Conservation (phyloP, 257 asterid genomes). For the Dorcoceras hygrometricum region DNA sequence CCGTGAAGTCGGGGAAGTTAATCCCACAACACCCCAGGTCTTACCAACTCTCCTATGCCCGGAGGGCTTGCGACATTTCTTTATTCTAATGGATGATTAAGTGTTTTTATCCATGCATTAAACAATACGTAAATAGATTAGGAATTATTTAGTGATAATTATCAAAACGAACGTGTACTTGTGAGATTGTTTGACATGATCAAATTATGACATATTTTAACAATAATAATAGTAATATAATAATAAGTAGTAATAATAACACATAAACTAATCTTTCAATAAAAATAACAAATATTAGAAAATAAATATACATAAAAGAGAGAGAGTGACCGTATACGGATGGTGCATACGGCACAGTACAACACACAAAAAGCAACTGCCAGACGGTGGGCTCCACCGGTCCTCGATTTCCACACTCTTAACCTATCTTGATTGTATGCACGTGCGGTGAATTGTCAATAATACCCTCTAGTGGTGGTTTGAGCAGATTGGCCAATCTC, state of each 20-base stretch:
- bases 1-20: too few species aligned
- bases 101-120: neutral
- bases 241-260: slow-evolving; percentile 2
- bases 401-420: slow-evolving; percentile 14
- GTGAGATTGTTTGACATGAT: too few species aligned
- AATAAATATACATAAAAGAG: neutral
- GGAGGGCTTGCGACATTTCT: too few species aligned
- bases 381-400: slow-evolving; percentile 28
- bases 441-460: slow-evolving; percentile 30
- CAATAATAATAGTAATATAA: neutral
- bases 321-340: slow-evolving; percentile 70
- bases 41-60: too few species aligned
- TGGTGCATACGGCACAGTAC: slow-evolving; percentile 57
- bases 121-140: too few species aligned
- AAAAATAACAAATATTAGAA: too few species aligned
- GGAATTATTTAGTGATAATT: too few species aligned
- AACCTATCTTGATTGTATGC: slow-evolving; percentile 21
- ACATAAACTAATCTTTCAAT: too few species aligned
- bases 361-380: slow-evolving; percentile 28
- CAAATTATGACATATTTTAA: too few species aligned
- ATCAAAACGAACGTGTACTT: too few species aligned
- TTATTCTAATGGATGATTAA: neutral
- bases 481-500: too few species aligned
- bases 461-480: neutral
- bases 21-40: too few species aligned